Evolutionary conservation across 2,329 filamentous ascomycete species (phyloP).

Genomic region (Magnaporthiopsis incrustans): DNA sequence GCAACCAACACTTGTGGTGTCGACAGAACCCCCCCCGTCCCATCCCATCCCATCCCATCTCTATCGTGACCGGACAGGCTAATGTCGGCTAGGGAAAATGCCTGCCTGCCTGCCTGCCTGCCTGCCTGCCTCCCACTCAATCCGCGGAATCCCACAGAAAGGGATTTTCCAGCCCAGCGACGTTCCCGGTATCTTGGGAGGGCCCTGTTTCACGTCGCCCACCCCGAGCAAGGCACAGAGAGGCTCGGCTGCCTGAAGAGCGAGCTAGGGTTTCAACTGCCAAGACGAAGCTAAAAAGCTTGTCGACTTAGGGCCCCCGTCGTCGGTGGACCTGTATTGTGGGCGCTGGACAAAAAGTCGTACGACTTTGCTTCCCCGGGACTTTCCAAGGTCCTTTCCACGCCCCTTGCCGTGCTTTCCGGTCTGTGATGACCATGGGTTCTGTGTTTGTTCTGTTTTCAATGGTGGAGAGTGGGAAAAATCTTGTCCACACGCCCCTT

Average conservation of each 20-base stretch:
- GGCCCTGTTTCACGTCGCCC: neutral
- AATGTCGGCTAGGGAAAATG: neutral
- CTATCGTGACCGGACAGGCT: no score
- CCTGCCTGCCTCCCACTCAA: neutral
- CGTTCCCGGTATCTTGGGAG: neutral
- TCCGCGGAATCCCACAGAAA: neutral
- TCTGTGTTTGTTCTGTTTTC: neutral
- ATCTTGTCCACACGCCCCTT: neutral
- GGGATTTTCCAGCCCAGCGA: neutral
- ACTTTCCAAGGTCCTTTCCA: neutral
- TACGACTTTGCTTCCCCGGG: neutral
- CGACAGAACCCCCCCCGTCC: no score
- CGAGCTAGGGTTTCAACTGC: neutral
- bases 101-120: no score
- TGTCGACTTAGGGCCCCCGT: neutral
- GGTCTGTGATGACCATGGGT: neutral
- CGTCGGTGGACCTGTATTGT: neutral
- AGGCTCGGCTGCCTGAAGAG: neutral
- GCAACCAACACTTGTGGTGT: no score
- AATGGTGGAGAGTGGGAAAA: neutral
- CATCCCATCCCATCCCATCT: no score
- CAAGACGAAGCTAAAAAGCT: neutral
- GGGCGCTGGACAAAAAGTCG: neutral
- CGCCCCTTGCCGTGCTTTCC: neutral
- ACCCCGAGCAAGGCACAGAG: neutral